phyloP scores from a whole-genome alignment of 192 early-diverging fungal genomes.

The Coemansia aciculifera region DNA sequence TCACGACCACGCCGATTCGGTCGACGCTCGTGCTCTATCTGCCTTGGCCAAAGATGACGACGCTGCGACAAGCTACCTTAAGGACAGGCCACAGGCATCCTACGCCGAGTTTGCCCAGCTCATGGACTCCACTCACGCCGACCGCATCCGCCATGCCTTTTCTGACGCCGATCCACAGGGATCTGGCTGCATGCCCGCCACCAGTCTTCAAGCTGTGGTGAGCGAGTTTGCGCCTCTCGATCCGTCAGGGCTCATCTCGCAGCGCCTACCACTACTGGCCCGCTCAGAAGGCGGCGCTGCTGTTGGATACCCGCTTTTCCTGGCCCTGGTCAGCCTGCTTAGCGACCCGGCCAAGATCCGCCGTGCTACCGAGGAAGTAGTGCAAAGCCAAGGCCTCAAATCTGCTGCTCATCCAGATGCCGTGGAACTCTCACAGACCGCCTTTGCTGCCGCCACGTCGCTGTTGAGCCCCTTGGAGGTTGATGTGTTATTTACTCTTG shows the following conservation, averaged over 20 bases:
- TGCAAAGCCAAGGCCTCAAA: not conserved
- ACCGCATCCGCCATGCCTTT: slow-evolving; percentile 46
- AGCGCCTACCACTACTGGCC: slow-evolving; percentile 44
- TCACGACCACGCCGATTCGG: slow-evolving; percentile 7
- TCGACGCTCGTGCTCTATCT: slow-evolving; percentile 15
- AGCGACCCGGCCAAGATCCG: slow-evolving; percentile 43
- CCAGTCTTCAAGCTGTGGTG: slow-evolving; percentile 38
- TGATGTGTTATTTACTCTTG: slow-evolving; percentile 48
- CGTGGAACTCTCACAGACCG: slow-evolving; percentile 13
- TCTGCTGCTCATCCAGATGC: not conserved
- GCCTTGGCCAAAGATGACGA: slow-evolving; percentile 21
- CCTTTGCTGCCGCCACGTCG: slow-evolving; percentile 16
- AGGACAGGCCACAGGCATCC: slow-evolving; percentile 19
- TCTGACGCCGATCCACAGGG: slow-evolving; percentile 21
- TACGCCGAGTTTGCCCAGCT: slow-evolving; percentile 52
- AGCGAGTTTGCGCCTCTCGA: slow-evolving; percentile 41
- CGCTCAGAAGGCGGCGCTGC: slow-evolving; percentile 17
- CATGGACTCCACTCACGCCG: slow-evolving; percentile 29
- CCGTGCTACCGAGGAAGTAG: slow-evolving; percentile 43
- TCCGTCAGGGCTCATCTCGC: slow-evolving; percentile 18
- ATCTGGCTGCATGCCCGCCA: slow-evolving; percentile 38
- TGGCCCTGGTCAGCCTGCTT: slow-evolving; percentile 51
- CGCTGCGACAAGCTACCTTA: slow-evolving; percentile 28
- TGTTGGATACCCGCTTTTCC: slow-evolving; percentile 59
- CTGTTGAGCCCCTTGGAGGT: slow-evolving; percentile 54